Base-by-base conservation (phyloP, 129 eudicot species). In the Cynara cardunculus region DNA sequence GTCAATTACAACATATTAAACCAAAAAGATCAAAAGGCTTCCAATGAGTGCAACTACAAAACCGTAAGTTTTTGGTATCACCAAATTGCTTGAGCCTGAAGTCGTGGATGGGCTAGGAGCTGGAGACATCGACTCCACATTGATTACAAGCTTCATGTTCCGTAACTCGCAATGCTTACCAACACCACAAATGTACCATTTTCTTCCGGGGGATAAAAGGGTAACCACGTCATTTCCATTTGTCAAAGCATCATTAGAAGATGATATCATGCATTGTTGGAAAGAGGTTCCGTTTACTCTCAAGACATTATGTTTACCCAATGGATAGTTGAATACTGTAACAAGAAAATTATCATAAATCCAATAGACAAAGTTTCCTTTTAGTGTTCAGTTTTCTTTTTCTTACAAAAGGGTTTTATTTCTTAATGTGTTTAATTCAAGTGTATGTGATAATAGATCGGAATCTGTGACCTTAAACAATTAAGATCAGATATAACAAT, bases 81-180 rank as follows among this genome's bases (percentile, higher is more conserved):
- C 62, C 61, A 35, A 77, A 62, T 12, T 77, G 61, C 34, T 77
- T 24, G 81, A 32, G 16, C 72, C 73, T 13, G 81, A 77, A 62
- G 73, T 30, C n/a, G 72, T 61, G 80, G 72, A 64, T 32, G 81
- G 81, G 81, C 81, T 77, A 66, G 81, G 81, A 66, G 81, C 81
- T 16, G 81, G 81, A 61, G 81, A 77, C 73, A 39, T 16, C 1
- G 81, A 65, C 81, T 77, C 72, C 31, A 71, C 74, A 32, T 71
- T 71, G 39, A 71, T 71, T 10, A 71, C 13, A 31, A 71, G 46
- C 74, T 71, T 71, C 74, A 14, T 34, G 74, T 71, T 71, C 13
- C 74, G 25, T 35, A 30, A 13, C 64, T 78, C 81, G n/a, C 81
- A 66, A 26, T 78, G 81, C 25, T 34, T 78, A 21, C 74, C 49